Evolutionary conservation across 805 yeast genomes (phyloP).

Genomic region (Starmerella powellii): DNA sequence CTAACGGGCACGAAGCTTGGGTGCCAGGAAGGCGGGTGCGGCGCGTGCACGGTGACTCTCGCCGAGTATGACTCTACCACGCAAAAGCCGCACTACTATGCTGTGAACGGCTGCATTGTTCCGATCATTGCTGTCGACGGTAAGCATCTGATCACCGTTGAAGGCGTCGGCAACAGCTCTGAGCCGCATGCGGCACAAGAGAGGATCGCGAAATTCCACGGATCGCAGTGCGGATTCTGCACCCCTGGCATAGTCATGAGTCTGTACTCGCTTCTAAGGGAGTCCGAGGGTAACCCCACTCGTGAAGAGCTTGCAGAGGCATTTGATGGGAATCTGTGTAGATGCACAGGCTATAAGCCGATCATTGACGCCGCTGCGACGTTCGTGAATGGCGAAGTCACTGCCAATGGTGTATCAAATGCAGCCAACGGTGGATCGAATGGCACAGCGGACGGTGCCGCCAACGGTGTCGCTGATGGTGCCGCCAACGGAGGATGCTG

Average conservation of each 20-base stretch:
- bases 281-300: slow-evolving; percentile 31
- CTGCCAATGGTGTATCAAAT: not conserved
- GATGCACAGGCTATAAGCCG: slow-evolving; percentile 42
- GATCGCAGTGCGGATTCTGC: slow-evolving; percentile 42
- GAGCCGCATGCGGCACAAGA: slow-evolving; percentile 41
- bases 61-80: slow-evolving; percentile 28
- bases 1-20: slow-evolving; percentile 39
- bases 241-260: slow-evolving; percentile 44
- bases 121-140: slow-evolving; percentile 38
- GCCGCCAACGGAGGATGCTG: slow-evolving; percentile 8
- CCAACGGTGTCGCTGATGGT: slow-evolving; percentile 2
- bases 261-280: slow-evolving; percentile 34
- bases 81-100: slow-evolving; percentile 28
- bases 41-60: slow-evolving; percentile 39
- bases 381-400: slow-evolving; percentile 24
- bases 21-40: slow-evolving; percentile 42
- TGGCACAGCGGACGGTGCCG: slow-evolving; percentile 1
- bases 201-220: slow-evolving; percentile 38
- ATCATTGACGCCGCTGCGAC: slow-evolving; percentile 38
- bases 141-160: slow-evolving; percentile 37
- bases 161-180: slow-evolving; percentile 35
- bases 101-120: slow-evolving; percentile 39
- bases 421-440: slow-evolving; percentile 9
- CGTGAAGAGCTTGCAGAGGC: slow-evolving; percentile 35
- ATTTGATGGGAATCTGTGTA: slow-evolving; percentile 38